Conservation (phyloP, 768 basidiomycete genomes). For the Suillus bovinus region DNA sequence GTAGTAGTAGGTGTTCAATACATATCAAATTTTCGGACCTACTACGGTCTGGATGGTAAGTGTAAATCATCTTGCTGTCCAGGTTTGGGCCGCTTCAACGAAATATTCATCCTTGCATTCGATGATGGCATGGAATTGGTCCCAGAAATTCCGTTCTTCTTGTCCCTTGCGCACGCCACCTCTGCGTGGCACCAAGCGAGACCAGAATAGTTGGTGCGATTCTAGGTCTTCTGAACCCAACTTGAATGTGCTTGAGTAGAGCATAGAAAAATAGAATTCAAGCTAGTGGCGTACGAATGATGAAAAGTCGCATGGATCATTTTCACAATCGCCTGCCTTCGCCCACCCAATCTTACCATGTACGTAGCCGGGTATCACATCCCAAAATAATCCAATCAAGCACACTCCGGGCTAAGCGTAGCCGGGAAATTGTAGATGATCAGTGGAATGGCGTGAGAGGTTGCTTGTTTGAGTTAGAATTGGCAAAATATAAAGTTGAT, state of each 20-base stretch:
- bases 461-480: neutral
- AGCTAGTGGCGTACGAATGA: neutral
- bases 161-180: neutral
- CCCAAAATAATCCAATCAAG: neutral
- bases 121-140: neutral
- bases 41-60: neutral
- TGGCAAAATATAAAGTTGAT: neutral
- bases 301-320: neutral
- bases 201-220: neutral
- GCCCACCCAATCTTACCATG: neutral
- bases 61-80: neutral
- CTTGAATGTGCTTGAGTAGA: neutral
- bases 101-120: neutral
- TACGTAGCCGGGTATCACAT: neutral
- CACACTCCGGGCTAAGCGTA: neutral
- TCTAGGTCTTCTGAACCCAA: neutral
- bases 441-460: neutral
- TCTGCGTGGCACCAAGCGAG: neutral
- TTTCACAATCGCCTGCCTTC: neutral
- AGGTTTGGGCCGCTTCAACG: neutral
- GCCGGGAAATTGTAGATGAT: neutral
- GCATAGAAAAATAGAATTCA: neutral
- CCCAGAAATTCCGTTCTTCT: neutral
- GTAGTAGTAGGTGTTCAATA: neutral
- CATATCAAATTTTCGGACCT: neutral